Evolutionary conservation across 352 stramenopile species (phyloP).

Genomic region (Phytopythium aichiense): DNA sequence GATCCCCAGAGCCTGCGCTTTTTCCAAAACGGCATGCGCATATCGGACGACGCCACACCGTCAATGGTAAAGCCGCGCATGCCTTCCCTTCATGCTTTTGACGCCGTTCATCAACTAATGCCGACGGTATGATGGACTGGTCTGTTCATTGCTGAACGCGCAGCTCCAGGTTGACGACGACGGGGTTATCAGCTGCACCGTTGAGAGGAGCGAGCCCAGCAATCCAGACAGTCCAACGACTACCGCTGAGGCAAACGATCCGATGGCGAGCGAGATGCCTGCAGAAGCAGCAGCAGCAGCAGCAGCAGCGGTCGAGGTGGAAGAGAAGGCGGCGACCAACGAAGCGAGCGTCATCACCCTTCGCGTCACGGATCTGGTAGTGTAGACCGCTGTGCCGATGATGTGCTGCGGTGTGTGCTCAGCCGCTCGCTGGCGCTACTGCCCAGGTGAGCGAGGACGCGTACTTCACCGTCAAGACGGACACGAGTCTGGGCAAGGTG

Average conservation of each 20-base stretch:
- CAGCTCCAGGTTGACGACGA: not conserved
- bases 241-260: not conserved
- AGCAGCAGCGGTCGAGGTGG: not conserved
- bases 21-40: not conserved
- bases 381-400: not conserved
- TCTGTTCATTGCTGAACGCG: not conserved
- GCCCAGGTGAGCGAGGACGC: not conserved
- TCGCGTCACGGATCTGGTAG: not conserved
- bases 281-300: not conserved
- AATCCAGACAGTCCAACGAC: not conserved
- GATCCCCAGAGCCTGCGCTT: not conserved
- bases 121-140: not conserved
- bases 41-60: not conserved
- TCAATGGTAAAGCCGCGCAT: not conserved
- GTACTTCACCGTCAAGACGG: not conserved
- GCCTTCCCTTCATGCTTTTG: not conserved
- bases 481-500: not conserved
- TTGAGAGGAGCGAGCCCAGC: not conserved
- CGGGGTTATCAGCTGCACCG: not conserved
- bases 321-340: not conserved
- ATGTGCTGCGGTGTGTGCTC: not conserved
- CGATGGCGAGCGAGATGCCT: not conserved
- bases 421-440: too few relatives aligned
- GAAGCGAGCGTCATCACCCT: not conserved
- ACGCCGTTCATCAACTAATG: not conserved